These are phyloP conservation scores for Skeletonema tropicum DNA, from an alignment of 108 stramenopile genomes.

Conservation along the genomic window DNA sequence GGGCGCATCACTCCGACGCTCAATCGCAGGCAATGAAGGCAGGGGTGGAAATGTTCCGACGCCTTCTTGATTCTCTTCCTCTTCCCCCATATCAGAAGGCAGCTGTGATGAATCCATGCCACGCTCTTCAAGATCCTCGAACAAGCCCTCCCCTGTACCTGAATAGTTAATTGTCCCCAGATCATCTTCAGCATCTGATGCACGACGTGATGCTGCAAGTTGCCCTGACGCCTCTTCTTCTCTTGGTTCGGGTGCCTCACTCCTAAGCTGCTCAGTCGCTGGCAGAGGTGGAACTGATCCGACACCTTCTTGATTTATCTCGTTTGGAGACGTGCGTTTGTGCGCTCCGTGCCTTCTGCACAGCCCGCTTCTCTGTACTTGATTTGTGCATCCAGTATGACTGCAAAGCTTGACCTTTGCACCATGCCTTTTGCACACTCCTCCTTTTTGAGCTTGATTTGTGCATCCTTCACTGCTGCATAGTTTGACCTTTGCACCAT, in stretches of 20 bases:
- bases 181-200: too few relatives aligned
- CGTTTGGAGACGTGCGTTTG: neutral
- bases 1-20: neutral
- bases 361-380: neutral
- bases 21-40: neutral
- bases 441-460: neutral
- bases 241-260: too few relatives aligned
- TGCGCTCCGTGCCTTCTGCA: neutral
- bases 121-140: too few relatives aligned
- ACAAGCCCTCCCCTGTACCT: too few relatives aligned
- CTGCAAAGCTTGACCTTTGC: neutral
- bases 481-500: neutral
- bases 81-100: too few relatives aligned
- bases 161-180: too few relatives aligned
- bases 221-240: too few relatives aligned
- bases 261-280: too few relatives aligned
- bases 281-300: too few relatives aligned
- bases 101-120: too few relatives aligned
- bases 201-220: too few relatives aligned
- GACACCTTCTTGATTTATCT: neutral
- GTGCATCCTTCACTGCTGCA: constrained; percentile 1
- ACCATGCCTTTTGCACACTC: neutral
- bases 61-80: too few relatives aligned
- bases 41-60: neutral
- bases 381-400: neutral